A percentile compares a stretch with the other conserved stretches of the same genome.
Evolutionary conservation across 345 rosid genomes (phyloP).

Genomic region (Populus deltoides): DNA sequence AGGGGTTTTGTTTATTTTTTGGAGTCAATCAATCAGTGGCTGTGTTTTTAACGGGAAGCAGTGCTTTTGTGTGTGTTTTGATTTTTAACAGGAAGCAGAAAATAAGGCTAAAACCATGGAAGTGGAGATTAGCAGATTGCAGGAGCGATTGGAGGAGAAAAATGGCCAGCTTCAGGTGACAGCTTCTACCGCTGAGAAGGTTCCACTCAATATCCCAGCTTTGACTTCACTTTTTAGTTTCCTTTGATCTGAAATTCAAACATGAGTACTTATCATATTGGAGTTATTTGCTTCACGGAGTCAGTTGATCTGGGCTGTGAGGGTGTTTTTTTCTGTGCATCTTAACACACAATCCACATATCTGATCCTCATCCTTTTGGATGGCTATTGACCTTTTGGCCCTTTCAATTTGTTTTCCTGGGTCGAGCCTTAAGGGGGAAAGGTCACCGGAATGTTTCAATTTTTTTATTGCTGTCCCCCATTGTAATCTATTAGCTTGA

Average conservation of each 20-base stretch:
- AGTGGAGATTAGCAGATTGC: constrained; percentile 47
- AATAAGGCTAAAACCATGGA: constrained; percentile 66
- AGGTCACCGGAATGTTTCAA: constrained; percentile 6
- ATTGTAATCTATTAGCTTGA: constrained; percentile 11
- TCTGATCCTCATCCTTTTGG: constrained; percentile 20
- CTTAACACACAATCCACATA: background rate
- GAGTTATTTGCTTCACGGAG: constrained; percentile 2
- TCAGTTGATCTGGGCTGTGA: constrained; percentile 8
- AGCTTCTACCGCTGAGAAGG: constrained; percentile 71
- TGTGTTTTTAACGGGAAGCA: background rate
- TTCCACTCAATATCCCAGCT: constrained; percentile 18
- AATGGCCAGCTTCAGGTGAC: constrained; percentile 61
- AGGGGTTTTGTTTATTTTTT: constrained; percentile 11
- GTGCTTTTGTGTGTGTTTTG: background rate
- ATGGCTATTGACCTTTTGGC: constrained; percentile 17
- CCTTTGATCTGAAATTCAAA: constrained; percentile 1
- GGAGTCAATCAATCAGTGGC: background rate
- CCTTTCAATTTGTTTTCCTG: constrained; percentile 24
- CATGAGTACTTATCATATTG: constrained; percentile 9
- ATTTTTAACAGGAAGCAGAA: constrained; percentile 67
- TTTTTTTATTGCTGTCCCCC: background rate
- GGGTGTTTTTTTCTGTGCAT: constrained; percentile 8
- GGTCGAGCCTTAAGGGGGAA: constrained; percentile 30
- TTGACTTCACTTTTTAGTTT: background rate
- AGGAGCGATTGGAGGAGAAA: constrained; percentile 53